Conservation (phyloP, 169 alveolate species). For the Sarcocystis neurona region DNA sequence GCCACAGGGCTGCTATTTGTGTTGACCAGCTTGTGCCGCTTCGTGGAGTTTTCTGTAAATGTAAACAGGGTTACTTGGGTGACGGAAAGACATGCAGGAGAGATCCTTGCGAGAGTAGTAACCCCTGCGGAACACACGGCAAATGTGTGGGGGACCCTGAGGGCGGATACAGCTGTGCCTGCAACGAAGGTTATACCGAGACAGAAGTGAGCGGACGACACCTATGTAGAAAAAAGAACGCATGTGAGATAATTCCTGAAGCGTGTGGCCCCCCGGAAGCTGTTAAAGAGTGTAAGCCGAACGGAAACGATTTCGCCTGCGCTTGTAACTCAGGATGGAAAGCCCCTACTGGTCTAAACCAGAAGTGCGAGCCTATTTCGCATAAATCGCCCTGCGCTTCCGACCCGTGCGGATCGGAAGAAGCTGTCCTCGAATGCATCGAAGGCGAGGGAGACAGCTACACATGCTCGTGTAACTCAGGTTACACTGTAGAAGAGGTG, state of each 20-base stretch:
- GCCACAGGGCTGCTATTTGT: background rate
- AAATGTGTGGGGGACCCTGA: too few relatives aligned
- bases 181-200: background rate
- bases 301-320: constrained; percentile 14
- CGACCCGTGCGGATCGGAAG: background rate
- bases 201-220: background rate
- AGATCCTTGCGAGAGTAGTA: background rate
- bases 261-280: background rate
- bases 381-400: background rate
- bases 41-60: background rate
- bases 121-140: constrained; percentile 5
- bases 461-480: background rate
- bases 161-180: too few relatives aligned
- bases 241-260: background rate
- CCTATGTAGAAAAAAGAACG: background rate
- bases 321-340: background rate
- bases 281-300: background rate
- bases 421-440: background rate
- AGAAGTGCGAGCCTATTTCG: background rate
- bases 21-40: background rate
- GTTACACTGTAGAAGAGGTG: background rate
- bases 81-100: background rate
- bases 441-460: background rate
- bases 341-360: background rate
- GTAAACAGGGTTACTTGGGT: background rate